phyloP scores from a whole-genome alignment of 306 rosid species.

The Quercus alba region DNA sequence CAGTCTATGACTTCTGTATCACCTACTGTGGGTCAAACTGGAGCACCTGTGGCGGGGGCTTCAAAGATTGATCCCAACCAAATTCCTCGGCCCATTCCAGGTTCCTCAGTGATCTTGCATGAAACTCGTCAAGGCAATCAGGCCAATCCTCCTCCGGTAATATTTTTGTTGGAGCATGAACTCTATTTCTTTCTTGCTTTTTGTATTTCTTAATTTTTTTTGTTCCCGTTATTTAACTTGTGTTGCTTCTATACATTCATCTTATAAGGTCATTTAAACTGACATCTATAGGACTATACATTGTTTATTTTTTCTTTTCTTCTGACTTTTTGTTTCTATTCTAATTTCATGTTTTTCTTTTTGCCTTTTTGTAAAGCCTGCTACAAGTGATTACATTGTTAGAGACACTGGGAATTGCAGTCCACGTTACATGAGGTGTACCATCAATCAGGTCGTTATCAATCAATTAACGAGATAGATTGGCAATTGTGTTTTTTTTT shows the following conservation, averaged over 20 bases:
- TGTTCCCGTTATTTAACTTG: too few relatives aligned
- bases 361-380: conserved; percentile 63
- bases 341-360: neutral
- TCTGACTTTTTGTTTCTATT: neutral
- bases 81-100: conserved; percentile 90
- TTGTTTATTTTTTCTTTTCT: too few relatives aligned
- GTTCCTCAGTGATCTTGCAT: conserved; percentile 69
- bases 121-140: conserved; percentile 94
- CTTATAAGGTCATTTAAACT: too few relatives aligned
- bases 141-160: conserved; percentile 96
- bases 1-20: conserved; percentile 78
- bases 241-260: too few relatives aligned
- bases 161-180: conserved; percentile 5
- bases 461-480: conserved; percentile 11
- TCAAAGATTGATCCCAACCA: conserved; percentile 96
- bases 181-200: conserved; percentile 8
- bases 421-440: conserved; percentile 99
- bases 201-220: neutral
- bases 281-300: too few relatives aligned
- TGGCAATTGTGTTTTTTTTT: conserved; percentile 2
- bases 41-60: conserved; percentile 78
- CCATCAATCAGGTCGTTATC: conserved; percentile 80
- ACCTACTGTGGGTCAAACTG: conserved; percentile 77
- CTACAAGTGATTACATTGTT: conserved; percentile 83
- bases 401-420: conserved; percentile 96